Conservation (phyloP, 2,329 filamentous ascomycete genomes). For the Cladosporium sp. region DNA sequence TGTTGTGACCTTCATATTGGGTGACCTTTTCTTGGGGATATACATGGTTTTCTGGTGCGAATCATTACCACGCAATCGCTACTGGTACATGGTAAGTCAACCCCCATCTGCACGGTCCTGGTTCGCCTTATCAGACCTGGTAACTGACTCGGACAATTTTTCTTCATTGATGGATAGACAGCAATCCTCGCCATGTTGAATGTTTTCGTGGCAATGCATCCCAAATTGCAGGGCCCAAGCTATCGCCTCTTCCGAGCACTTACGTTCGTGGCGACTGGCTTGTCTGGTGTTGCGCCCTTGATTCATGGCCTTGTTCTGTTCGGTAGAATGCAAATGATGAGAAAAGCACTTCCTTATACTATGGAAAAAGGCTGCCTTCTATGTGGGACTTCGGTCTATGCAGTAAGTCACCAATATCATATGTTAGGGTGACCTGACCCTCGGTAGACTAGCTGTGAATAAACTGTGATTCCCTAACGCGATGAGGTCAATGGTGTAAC, state of each 20-base stretch:
- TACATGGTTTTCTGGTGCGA: constrained; percentile 2
- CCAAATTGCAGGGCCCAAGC: constrained; percentile 34
- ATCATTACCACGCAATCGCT: neutral
- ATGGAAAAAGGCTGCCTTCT: neutral
- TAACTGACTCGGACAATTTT: too few relatives aligned
- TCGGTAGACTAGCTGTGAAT: too few relatives aligned
- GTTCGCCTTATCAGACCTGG: too few relatives aligned
- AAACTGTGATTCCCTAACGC: too few relatives aligned
- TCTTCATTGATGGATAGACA: neutral
- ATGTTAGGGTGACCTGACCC: too few relatives aligned
- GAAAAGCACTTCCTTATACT: neutral
- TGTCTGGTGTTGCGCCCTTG: constrained; percentile 16
- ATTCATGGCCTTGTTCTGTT: constrained; percentile 27
- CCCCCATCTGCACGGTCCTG: neutral
- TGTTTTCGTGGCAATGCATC: constrained; percentile 9
- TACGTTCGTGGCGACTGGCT: constrained; percentile 16
- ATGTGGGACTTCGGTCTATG: neutral
- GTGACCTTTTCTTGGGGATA: neutral
- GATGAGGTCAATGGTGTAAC: too few relatives aligned
- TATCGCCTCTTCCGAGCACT: constrained; percentile 25
- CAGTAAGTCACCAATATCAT: neutral
- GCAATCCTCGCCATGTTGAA: neutral
- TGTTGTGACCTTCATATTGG: neutral
- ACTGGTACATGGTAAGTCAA: neutral
- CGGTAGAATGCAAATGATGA: constrained; percentile 25